phyloP scores from a whole-genome alignment of 2,329 filamentous ascomycete genomes.

The Lasiodiplodia theobromae region DNA sequence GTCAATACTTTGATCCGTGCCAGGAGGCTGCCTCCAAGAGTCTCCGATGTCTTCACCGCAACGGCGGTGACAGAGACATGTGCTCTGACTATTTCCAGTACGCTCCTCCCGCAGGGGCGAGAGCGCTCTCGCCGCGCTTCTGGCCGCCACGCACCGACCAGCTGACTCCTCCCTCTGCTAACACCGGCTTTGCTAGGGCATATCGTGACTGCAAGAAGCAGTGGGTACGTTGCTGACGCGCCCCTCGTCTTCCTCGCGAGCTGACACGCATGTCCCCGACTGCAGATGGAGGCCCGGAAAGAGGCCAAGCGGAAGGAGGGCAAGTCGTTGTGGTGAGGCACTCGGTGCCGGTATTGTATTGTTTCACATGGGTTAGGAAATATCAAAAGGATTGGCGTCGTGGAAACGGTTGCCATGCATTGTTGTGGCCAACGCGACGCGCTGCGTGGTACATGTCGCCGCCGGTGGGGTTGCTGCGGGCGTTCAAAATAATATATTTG shows the following conservation, averaged over 20 bases:
- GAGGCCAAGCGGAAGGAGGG: conserved; percentile 47
- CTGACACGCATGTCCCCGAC: neutral
- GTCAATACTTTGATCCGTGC: conserved; percentile 94
- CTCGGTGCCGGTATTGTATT: neutral
- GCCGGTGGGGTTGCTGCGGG: neutral
- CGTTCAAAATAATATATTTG: neutral
- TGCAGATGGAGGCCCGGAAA: conserved; percentile 55
- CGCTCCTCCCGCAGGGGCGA: conserved; percentile 45
- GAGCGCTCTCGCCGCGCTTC: conserved; percentile 16
- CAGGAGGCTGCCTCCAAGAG: conserved; percentile 88
- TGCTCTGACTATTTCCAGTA: conserved; percentile 96
- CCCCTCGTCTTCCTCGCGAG: conserved; percentile 12
- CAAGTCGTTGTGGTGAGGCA: conserved; percentile 23
- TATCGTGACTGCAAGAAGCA: conserved; percentile 94
- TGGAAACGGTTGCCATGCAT: neutral
- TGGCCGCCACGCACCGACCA: neutral
- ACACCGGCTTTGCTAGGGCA: conserved; percentile 63
- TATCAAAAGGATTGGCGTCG: conserved; percentile 2
- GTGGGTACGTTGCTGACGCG: conserved; percentile 70
- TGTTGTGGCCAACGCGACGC: neutral
- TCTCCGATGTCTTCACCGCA: conserved; percentile 86
- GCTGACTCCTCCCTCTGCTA: neutral
- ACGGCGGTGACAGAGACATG: conserved; percentile 86
- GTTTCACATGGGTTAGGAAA: conserved; percentile 17
- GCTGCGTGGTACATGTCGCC: neutral